Evolutionary conservation across 805 yeast species (phyloP), one percentile per base, ranked within the genome.

Genomic region (Suhomyces prunicola): DNA sequence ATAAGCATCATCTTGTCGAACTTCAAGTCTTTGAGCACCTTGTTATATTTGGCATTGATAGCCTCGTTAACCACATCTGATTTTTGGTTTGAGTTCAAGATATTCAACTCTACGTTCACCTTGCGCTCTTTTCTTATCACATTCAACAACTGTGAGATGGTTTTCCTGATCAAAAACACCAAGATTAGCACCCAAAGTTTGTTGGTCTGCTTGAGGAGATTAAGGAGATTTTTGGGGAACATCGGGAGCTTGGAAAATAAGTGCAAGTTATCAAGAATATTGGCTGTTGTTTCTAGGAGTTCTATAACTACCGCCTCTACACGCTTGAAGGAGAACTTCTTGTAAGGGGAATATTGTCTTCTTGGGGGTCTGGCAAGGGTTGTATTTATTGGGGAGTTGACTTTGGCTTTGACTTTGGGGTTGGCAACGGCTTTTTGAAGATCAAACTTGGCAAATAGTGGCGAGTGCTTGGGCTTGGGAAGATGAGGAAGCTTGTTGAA

Each of bases 1-100:
- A 63, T 58, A 27, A 75, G 62, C 80, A 75, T 75, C 62, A 68
- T 60, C 55, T 70, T 73, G 60, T 75, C 80, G 52, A 74, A 75
- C 45, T 66, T 65, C 58, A 75, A 69, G 58, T 75, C 79, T 56
- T 70, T 72, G 51, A 75, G 60, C 5, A 74, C 65, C 58, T 74
- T 74, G 40, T 70, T 70, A 54, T 75, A 74, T 54, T 68, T 72
- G 52, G 58, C 65, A 50, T 66, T 58, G n/a, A 74, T 62, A 15
- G 61, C 58, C 27, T 59, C 57, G 33, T 60, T 64, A 45, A 57
- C 51, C n/a, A 50, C 29, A 4, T 41, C n/a, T 6, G 54, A 45
- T 17, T 62, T 62, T 31, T 55, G 48, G 44, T 60, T 67, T 41
- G 59, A 50, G 27, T 59, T 57, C 44, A 74, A 60, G 26, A 75